Conservation (phyloP, 345 rosid species). For the Eucalyptus leucophloia region DNA sequence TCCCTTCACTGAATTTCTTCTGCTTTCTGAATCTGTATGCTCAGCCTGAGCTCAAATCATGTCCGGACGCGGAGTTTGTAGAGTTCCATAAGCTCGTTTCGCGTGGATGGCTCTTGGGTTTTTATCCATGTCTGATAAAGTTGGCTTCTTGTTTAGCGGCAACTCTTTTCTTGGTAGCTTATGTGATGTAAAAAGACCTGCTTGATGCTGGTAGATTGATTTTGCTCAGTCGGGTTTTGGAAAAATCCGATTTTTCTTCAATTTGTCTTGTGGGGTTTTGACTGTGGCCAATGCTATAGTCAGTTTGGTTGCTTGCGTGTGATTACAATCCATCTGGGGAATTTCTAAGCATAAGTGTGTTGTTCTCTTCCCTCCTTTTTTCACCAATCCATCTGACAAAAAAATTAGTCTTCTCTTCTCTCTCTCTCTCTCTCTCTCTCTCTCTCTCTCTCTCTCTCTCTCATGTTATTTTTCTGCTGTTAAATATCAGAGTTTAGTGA, state of each 20-base stretch:
- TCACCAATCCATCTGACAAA: background rate
- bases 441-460: background rate
- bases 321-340: background rate
- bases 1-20: too few relatives aligned
- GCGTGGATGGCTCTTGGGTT: background rate
- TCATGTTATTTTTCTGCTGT: background rate
- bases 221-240: background rate
- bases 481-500: background rate
- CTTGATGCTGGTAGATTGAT: background rate
- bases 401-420: background rate
- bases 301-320: background rate
- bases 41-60: background rate
- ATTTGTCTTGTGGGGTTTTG: background rate
- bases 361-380: background rate
- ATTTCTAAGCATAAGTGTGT: background rate
- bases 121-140: background rate
- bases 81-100: background rate
- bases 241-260: background rate
- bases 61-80: background rate
- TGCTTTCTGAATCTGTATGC: too few relatives aligned
- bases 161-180: background rate
- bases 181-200: background rate
- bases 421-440: too few relatives aligned
- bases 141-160: background rate
- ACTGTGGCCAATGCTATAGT: background rate